These are phyloP conservation scores for Neoascochyta sp. DNA, from an alignment of 2,329 filamentous ascomycete species.

Conservation along the genomic window DNA sequence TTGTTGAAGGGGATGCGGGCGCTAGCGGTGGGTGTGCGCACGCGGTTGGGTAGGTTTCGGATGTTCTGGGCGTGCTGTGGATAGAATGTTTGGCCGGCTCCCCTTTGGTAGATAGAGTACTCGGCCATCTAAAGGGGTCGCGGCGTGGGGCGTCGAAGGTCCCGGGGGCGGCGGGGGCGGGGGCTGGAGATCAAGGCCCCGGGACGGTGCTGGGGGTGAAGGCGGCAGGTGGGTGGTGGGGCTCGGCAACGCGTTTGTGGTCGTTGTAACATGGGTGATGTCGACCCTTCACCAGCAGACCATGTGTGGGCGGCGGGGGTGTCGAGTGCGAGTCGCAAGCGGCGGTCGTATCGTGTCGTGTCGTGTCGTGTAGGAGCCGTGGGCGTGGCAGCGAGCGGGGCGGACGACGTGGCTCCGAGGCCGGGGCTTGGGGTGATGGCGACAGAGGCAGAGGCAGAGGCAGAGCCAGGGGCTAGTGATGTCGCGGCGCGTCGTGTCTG, in stretches of 20 bases:
- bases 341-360: slow-evolving; percentile 8
- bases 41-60: slow-evolving; percentile 46
- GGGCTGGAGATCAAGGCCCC: slow-evolving; percentile 22
- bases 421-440: too few species aligned
- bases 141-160: slow-evolving; percentile 17
- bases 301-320: slow-evolving; percentile 21
- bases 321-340: slow-evolving; percentile 9
- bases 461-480: too few species aligned
- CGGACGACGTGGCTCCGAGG: too few species aligned
- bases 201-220: slow-evolving; percentile 18
- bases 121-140: slow-evolving; percentile 61
- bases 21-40: slow-evolving; percentile 46
- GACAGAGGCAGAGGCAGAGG: too few species aligned
- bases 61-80: slow-evolving; percentile 51
- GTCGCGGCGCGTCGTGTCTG: slow-evolving; percentile 12
- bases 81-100: slow-evolving; percentile 59
- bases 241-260: slow-evolving; percentile 46
- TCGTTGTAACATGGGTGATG: slow-evolving; percentile 49
- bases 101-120: slow-evolving; percentile 60
- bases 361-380: too few species aligned
- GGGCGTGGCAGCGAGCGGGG: too few species aligned
- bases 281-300: slow-evolving; percentile 22
- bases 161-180: slow-evolving; percentile 32
- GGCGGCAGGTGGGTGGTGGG: slow-evolving; percentile 42
- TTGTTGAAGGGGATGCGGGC: slow-evolving; percentile 43